Conservation (phyloP, 23 red algal genomes). For the Cyanidiococcus yangmingshanensis region DNA sequence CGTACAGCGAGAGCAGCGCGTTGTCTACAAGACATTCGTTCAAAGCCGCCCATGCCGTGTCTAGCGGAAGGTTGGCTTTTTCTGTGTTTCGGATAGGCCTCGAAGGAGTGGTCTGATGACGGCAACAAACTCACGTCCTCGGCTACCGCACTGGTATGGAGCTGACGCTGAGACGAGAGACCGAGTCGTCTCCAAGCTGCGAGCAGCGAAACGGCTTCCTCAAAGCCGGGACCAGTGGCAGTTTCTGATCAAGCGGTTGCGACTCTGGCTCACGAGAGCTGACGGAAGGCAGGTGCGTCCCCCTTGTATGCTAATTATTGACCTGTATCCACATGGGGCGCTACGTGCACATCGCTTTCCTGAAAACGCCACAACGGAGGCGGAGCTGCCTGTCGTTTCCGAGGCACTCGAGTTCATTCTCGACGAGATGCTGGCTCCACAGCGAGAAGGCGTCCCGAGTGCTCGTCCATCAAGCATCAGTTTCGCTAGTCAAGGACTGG, state of each 20-base stretch:
- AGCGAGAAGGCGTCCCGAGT: not conserved
- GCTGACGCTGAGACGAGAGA: not conserved
- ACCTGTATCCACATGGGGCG: not conserved
- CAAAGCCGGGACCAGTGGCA: slow-evolving; percentile 9
- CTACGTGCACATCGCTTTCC: not conserved
- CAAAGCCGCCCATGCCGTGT: too few species aligned
- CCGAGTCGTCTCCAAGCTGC: not conserved
- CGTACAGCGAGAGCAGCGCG: too few species aligned
- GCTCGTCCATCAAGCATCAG: not conserved
- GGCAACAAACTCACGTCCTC: not conserved
- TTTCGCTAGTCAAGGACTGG: not conserved
- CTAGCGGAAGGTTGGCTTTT: too few species aligned
- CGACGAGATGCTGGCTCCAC: not conserved
- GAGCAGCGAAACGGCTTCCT: not conserved
- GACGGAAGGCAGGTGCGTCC: not conserved
- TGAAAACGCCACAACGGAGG: not conserved
- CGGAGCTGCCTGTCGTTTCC: not conserved
- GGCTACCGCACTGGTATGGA: not conserved
- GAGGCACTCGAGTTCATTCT: slow-evolving; percentile 8
- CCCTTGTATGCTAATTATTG: slow-evolving; percentile 2
- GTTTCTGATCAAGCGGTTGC: not conserved
- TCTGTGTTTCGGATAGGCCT: too few species aligned
- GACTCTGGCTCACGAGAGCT: not conserved
- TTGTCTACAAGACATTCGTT: too few species aligned
- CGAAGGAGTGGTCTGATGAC: too few species aligned